Evolutionary conservation across 192 early-diverging fungal species (phyloP).

Genomic region (Gryganskiella cystojenkinii): DNA sequence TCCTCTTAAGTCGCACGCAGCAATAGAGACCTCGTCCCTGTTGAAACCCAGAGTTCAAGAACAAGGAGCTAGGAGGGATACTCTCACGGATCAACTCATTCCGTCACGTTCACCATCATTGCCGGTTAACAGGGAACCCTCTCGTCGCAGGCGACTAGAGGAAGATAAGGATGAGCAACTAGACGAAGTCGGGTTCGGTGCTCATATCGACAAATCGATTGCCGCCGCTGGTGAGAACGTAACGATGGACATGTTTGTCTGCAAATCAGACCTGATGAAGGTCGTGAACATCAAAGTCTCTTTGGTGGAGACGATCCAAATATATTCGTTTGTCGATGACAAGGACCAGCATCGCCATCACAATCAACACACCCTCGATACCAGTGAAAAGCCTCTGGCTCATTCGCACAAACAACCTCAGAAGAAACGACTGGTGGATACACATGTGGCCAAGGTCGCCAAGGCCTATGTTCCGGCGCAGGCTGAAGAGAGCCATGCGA

Average conservation of each 20-base stretch:
- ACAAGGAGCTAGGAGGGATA: too few relatives aligned
- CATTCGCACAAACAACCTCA: not conserved
- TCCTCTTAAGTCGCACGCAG: not conserved
- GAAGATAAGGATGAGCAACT: constrained; percentile 13
- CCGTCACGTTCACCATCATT: too few relatives aligned
- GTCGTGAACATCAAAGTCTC: constrained; percentile 51
- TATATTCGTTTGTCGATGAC: constrained; percentile 25
- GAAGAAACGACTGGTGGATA: constrained; percentile 19
- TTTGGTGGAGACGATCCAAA: constrained; percentile 36
- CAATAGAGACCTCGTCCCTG: not conserved
- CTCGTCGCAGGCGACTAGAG: not conserved
- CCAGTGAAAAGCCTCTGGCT: not conserved
- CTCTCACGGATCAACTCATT: too few relatives aligned
- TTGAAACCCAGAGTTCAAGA: not conserved
- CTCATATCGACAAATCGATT: constrained; percentile 46
- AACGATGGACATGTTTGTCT: constrained; percentile 44
- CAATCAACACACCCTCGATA: not conserved
- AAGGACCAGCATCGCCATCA: not conserved
- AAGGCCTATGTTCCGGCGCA: constrained; percentile 48
- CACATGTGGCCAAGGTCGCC: constrained; percentile 42
- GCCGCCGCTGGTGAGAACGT: constrained; percentile 40
- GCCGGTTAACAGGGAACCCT: too few relatives aligned
- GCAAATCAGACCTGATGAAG: constrained; percentile 48
- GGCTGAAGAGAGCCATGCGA: constrained; percentile 44
- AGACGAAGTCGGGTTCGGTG: constrained; percentile 49